Percentiles rank a stretch among this genome's conserved stretches.
These are phyloP conservation scores for Thecaphora frezii DNA, from an alignment of 1,284 basidiomycete genomes.

Conservation along the genomic window DNA sequence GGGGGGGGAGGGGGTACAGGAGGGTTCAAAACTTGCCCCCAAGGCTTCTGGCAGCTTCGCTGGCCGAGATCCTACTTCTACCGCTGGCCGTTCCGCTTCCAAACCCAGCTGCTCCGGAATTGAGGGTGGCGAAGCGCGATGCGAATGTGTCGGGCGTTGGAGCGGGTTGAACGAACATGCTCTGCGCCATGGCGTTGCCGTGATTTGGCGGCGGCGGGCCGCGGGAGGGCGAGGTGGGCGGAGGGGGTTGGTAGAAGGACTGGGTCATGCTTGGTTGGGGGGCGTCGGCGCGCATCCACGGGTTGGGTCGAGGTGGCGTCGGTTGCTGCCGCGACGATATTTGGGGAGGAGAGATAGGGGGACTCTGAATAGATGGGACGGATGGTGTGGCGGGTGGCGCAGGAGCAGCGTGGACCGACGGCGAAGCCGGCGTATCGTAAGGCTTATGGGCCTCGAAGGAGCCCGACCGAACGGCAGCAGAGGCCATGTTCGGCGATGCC, in stretches of 20 bases:
- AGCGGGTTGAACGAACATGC: slow-evolving; percentile 1
- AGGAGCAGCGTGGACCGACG: too few species aligned
- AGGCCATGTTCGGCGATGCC: not conserved
- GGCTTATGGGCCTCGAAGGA: not conserved
- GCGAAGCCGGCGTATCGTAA: not conserved
- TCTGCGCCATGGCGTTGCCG: slow-evolving; percentile 1
- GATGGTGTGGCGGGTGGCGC: too few species aligned
- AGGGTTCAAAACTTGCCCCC: slow-evolving; percentile 25
- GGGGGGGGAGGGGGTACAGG: too few species aligned
- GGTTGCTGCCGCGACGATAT: not conserved
- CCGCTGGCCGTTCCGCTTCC: slow-evolving; percentile 20
- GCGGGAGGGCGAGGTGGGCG: not conserved
- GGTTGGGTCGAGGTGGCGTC: not conserved
- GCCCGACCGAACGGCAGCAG: too few species aligned
- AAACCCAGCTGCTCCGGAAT: slow-evolving; percentile 14
- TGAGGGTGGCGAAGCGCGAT: slow-evolving; percentile 27
- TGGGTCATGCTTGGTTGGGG: not conserved
- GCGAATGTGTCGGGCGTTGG: not conserved
- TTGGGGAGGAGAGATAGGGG: too few species aligned
- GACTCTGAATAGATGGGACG: too few species aligned
- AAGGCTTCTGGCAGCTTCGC: slow-evolving; percentile 30
- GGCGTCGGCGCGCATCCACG: not conserved
- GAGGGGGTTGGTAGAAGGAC: not conserved
- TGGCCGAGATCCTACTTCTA: slow-evolving; percentile 23
- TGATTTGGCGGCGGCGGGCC: not conserved